Base-by-base conservation (phyloP, 2,329 filamentous ascomycete genomes). In the Claviceps sp. region DNA sequence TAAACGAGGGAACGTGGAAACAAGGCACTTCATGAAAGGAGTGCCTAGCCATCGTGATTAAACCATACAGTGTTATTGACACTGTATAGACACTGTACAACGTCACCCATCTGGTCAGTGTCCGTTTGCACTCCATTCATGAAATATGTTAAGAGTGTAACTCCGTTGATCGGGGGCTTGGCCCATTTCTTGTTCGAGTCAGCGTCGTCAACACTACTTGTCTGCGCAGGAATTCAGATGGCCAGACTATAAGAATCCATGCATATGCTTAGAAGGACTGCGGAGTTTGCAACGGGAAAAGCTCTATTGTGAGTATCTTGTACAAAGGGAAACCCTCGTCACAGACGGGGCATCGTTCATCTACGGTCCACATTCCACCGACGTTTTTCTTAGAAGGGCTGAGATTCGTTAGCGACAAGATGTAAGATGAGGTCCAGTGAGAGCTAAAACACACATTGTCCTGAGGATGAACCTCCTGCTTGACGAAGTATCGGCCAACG, bases 381-480 rank as follows among this genome's bases (percentile, higher is more conserved):
- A 41, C 18, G 3, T 48, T 50, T 52, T 49, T 56, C 62, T 71
- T 70, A 72, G 62, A 72, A 72, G 50, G 70, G 68, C 70, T 70
- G 30, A 13, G 34, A 6, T 16, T 37, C 2, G 52, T 69, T 57
- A 69, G 62, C 30, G 38, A 5, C 24, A n/a, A 3, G 37, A 14
- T 34, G 22, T 24, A 7, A 30, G 6, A 16, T 20, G 13, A 37
- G 16, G 26, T 7, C 13, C 26, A 1, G 18, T 26, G 46, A 13
- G 5, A 2, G 9, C 30, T 11, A 11, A 26, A 11, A 73, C 78
- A 71, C 60, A 83, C 79, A 69, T 81, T 82, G 69, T 84, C 80
- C 55, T 79, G 77, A 54, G 79, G 70, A 59, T 77, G 74, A 58
- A 78, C 60, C 62, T 79, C 72, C 63, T 75, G 70, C 64, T 76